Evolutionary conservation across 495 filamentous ascomycete species (phyloP), one percentile per base, ranked within the genome.

Genomic region (Platismatia glauca): DNA sequence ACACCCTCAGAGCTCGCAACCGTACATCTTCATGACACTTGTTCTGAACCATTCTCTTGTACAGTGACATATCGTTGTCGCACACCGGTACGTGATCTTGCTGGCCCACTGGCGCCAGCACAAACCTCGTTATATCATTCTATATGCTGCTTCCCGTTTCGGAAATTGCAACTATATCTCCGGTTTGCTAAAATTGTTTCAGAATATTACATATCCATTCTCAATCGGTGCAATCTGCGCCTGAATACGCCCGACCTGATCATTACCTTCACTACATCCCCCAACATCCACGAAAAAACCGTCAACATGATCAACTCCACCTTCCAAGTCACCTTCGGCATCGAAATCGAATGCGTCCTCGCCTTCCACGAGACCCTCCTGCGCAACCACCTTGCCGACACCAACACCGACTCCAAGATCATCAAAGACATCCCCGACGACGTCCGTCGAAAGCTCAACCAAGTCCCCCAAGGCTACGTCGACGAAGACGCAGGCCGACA

Each of bases 271-370:
- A 39, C 20, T 9, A 9, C 29, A 58, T 33, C 13, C 24, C 20
- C n/a, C 9, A 8, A 44, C 16, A 44, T 55, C 39, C 33, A 38
- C 27, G n/a, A 18, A 41, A 3, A 13, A 13, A 59, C 34, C 44
- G 24, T 33, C 34, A 62, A 44, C 18, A 62, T 62, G 58, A 58
- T 55, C 29, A 62, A 66, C 59, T 18, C 29, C 29, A 39, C 48
- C 55, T 56, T 62, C 55, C 22, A 41, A 22, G 20, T 69, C 7
- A 66, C 69, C 5, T 69, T 69, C 58, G 69, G 69, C 53, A 55
- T 71, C 22, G 68, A 71, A 34, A 16, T 71, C 33, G 69, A 71
- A 53, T 60, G 50, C 22, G 50, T 69, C 57, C 55, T 71, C 43
- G 65, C 57, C 39, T 71, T 69, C 52, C 69, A 68, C 34, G 59